phyloP scores from a whole-genome alignment of 805 yeast species.

The Scheffersomyces amazonensis region DNA sequence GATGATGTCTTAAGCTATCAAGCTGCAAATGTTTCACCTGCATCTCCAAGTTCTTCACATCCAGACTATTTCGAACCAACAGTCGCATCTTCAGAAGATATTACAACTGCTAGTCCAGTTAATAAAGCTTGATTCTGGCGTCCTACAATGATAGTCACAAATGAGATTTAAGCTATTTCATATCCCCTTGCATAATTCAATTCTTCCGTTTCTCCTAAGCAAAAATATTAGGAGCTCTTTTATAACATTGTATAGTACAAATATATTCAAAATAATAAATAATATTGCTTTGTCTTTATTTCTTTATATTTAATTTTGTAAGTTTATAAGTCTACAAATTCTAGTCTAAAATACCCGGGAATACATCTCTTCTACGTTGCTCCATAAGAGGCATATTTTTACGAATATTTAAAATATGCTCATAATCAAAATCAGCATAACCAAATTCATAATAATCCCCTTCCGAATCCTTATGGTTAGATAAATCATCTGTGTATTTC shows the following conservation, averaged over 20 bases:
- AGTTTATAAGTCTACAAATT: too few species aligned
- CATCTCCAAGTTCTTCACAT: slow-evolving; percentile 5
- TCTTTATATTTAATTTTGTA: too few species aligned
- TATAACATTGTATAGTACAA: too few species aligned
- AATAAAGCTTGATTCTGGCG: slow-evolving; percentile 21
- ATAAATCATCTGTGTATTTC: slow-evolving; percentile 24
- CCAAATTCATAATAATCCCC: slow-evolving; percentile 43
- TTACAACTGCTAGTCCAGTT: slow-evolving; percentile 44
- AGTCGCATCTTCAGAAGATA: slow-evolving; percentile 38
- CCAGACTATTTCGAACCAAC: slow-evolving; percentile 35
- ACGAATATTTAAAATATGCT: slow-evolving; percentile 49
- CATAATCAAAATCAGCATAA: slow-evolving; percentile 65
- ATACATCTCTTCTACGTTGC: slow-evolving; percentile 67
- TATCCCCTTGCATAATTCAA: too few species aligned
- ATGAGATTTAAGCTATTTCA: too few species aligned
- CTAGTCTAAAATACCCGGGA: neutral
- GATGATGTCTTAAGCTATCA: slow-evolving; percentile 24
- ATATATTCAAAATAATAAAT: too few species aligned
- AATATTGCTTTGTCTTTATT: too few species aligned
- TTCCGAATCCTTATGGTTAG: slow-evolving; percentile 18
- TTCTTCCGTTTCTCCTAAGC: too few species aligned
- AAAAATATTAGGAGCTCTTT: too few species aligned
- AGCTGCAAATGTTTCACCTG: slow-evolving; percentile 3
- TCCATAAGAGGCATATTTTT: slow-evolving; percentile 72
- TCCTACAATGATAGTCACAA: too few species aligned